Base-by-base conservation (phyloP, 2,329 filamentous ascomycete genomes). In the Colletotrichum liaoningense region DNA sequence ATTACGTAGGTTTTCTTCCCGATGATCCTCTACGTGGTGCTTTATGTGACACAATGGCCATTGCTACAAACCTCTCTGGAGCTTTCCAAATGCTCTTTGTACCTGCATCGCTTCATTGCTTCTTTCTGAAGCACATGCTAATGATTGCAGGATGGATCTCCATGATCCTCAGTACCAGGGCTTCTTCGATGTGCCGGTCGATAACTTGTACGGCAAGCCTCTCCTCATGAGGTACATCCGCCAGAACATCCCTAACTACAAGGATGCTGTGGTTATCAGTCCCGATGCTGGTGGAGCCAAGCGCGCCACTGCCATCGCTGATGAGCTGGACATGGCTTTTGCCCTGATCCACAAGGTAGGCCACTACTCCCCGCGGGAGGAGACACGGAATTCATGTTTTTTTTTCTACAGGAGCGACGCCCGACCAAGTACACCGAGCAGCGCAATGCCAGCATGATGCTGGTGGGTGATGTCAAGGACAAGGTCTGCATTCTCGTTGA, bases 151-250 rank as follows among this genome's bases (percentile, higher is more conserved):
- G 73, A 97, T 99, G 94, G 97, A 99, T 81, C 89, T 99, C 65
- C 95, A 97, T 81, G 96, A 98, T 82, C 94, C 95, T 55, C 95
- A 99, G 84, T 98, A 98, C 80, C 97, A 99, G 84, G 97, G 97
- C 67, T 99, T 98, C 88, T 98, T 99, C 81, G 96, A 99, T 80
- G 98, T 98, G 72, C 97, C 97, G 2, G 97, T 99, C 69, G 97
- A 99, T 85, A 99, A 99, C 82, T 88, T 99, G 22, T 98, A 98
- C 84, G 96, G 93, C 69, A 92, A 94, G 78, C 92, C 93, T 63
- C 85, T 95, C 63, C 86, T 93, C 67, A 91, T 92, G 80, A 88
- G 89, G 74, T 93, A 93, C 80, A 93, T 93, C 78, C 92, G 95
- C 81, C 92, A 93, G 80, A 91, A 95, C 79, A 97, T 98, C 73